These are phyloP conservation scores for Dalbergia oliveri DNA, from an alignment of 306 rosid genomes.

Conservation along the genomic window DNA sequence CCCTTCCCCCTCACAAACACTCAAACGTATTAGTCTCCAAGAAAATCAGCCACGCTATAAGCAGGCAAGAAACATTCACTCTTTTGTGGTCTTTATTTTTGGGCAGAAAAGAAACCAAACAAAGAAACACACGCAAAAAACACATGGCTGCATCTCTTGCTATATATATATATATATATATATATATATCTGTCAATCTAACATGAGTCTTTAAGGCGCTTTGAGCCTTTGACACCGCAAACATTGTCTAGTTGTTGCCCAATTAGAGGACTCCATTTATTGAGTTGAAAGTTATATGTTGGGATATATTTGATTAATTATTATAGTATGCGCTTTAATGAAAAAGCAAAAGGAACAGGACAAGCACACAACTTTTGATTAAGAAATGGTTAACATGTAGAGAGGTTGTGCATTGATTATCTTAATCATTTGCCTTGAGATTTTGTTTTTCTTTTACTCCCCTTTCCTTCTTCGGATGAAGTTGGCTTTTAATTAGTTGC, in stretches of 20 bases:
- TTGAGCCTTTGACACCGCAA: constrained; percentile 27
- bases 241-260: constrained; percentile 40
- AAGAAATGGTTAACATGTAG: constrained; percentile 14
- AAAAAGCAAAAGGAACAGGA: constrained; percentile 51
- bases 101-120: constrained; percentile 48
- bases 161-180: no score
- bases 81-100: constrained; percentile 37
- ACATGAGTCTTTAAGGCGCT: constrained; percentile 37
- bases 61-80: constrained; percentile 46
- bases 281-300: constrained; percentile 40
- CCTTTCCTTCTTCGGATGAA: constrained; percentile 36
- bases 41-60: constrained; percentile 42
- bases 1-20: constrained; percentile 32
- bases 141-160: neutral
- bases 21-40: constrained; percentile 31
- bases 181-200: constrained; percentile 1
- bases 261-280: constrained; percentile 34
- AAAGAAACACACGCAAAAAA: constrained; percentile 38
- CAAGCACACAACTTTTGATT: constrained; percentile 52
- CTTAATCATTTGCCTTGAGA: constrained; percentile 35
- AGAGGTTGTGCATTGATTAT: constrained; percentile 33
- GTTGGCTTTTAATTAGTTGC: constrained; percentile 35
- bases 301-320: constrained; percentile 17
- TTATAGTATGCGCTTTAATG: constrained; percentile 31
- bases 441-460: neutral